phyloP scores from a whole-genome alignment of 2,329 filamentous ascomycete species.

The Colletotrichum cuscutae region DNA sequence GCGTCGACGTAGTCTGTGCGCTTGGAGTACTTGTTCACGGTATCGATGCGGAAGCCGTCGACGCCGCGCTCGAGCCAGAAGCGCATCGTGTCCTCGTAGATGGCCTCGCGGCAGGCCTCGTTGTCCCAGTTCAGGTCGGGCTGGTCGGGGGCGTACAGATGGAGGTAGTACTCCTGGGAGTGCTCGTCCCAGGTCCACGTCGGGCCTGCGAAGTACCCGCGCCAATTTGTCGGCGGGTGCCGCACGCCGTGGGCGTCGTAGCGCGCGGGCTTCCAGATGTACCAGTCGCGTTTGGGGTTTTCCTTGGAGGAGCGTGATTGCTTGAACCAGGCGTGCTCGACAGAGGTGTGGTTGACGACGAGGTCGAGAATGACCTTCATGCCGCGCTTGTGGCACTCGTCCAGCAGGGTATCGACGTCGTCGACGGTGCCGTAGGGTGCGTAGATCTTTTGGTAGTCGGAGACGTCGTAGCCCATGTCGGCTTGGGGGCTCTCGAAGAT shows the following conservation, averaged over 20 bases:
- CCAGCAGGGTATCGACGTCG: conserved; percentile 73
- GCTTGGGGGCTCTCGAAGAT: conserved; percentile 67
- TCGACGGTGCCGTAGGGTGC: conserved; percentile 73
- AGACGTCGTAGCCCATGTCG: conserved; percentile 81
- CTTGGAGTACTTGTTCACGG: conserved; percentile 76
- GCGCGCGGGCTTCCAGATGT: conserved; percentile 71
- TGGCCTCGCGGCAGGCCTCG: conserved; percentile 70
- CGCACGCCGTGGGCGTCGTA: conserved; percentile 63
- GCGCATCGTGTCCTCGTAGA: conserved; percentile 73
- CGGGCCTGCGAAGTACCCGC: conserved; percentile 56
- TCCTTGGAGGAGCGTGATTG: conserved; percentile 61
- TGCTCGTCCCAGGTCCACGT: conserved; percentile 64
- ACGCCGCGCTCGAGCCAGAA: conserved; percentile 80
- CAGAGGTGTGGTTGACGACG: conserved; percentile 76
- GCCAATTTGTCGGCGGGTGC: conserved; percentile 69
- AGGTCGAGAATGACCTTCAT: conserved; percentile 79
- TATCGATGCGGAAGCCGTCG: conserved; percentile 74
- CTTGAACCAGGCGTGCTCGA: conserved; percentile 68
- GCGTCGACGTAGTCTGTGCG: conserved; percentile 66
- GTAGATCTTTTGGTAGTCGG: conserved; percentile 74
- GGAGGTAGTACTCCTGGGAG: conserved; percentile 64
- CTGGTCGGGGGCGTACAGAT: conserved; percentile 75
- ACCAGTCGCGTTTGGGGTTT: conserved; percentile 69
- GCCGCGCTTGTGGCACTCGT: conserved; percentile 65
- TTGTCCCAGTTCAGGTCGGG: conserved; percentile 85